phyloP scores from a whole-genome alignment of 2,329 filamentous ascomycete genomes.

The Alternaria longipes region DNA sequence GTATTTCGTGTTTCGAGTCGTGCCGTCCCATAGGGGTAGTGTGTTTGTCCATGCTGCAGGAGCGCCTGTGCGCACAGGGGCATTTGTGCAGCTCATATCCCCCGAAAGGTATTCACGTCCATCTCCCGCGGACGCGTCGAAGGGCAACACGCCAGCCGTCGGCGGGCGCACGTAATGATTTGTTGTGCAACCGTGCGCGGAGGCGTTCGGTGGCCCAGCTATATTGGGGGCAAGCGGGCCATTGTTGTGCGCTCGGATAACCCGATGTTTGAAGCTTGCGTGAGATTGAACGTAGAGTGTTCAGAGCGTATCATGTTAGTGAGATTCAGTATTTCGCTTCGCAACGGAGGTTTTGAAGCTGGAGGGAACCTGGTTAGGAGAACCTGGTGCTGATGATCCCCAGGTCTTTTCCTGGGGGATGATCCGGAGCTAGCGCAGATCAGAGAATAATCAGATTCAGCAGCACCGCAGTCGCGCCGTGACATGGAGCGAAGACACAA shows the following conservation, averaged over 20 bases:
- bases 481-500: neutral
- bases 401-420: neutral
- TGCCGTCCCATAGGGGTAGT: neutral
- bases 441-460: neutral
- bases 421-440: slow-evolving; percentile 8
- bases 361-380: slow-evolving; percentile 9
- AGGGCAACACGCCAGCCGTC: slow-evolving; percentile 2
- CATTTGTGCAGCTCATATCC: neutral
- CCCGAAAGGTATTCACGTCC: neutral
- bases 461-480: neutral
- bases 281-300: slow-evolving; percentile 10
- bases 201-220: neutral
- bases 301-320: slow-evolving; percentile 7
- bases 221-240: slow-evolving; percentile 1
- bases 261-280: slow-evolving; percentile 10
- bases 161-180: slow-evolving; percentile 5
- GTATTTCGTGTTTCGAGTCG: neutral
- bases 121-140: slow-evolving; percentile 2
- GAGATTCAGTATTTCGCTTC: slow-evolving; percentile 2
- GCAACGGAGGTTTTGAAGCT: slow-evolving; percentile 5
- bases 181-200: slow-evolving; percentile 8
- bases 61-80: neutral
- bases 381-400: slow-evolving; percentile 1
- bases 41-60: neutral
- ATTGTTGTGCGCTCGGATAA: slow-evolving; percentile 11